phyloP scores from a whole-genome alignment of 1,139 yeast genomes.

The Suhomyces atakaporum region DNA sequence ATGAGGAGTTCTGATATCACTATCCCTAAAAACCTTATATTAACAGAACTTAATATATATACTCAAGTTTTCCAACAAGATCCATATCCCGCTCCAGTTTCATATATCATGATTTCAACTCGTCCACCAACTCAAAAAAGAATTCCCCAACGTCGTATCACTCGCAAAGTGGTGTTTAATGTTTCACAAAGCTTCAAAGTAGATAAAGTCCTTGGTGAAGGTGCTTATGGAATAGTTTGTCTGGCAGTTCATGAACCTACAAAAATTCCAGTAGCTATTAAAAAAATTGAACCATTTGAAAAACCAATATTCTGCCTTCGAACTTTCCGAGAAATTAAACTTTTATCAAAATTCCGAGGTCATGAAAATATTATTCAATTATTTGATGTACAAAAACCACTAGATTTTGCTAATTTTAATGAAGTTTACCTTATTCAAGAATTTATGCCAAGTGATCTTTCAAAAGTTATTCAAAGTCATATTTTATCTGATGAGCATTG shows the following conservation, averaged over 20 bases:
- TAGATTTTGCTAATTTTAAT: conserved; percentile 42
- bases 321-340: conserved; percentile 44
- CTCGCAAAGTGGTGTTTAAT: conserved; percentile 22
- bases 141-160: conserved; percentile 1
- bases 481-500: conserved; percentile 62
- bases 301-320: conserved; percentile 40
- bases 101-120: conserved; percentile 10
- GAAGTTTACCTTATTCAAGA: conserved; percentile 75
- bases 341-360: conserved; percentile 35
- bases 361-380: conserved; percentile 46
- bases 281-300: conserved; percentile 44
- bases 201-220: conserved; percentile 46
- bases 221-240: conserved; percentile 50
- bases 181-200: conserved; percentile 37
- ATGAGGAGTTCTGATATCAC: background rate
- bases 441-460: conserved; percentile 69
- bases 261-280: conserved; percentile 41
- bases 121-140: conserved; percentile 3
- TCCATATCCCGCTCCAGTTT: background rate
- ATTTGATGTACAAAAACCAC: conserved; percentile 42
- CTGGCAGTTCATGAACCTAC: conserved; percentile 43
- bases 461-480: conserved; percentile 56
- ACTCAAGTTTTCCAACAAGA: conserved; percentile 4
- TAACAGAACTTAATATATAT: conserved; percentile 9
- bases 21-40: conserved; percentile 1